phyloP scores from a whole-genome alignment of 352 stramenopile species.

The Phytophthora tentaculata region DNA sequence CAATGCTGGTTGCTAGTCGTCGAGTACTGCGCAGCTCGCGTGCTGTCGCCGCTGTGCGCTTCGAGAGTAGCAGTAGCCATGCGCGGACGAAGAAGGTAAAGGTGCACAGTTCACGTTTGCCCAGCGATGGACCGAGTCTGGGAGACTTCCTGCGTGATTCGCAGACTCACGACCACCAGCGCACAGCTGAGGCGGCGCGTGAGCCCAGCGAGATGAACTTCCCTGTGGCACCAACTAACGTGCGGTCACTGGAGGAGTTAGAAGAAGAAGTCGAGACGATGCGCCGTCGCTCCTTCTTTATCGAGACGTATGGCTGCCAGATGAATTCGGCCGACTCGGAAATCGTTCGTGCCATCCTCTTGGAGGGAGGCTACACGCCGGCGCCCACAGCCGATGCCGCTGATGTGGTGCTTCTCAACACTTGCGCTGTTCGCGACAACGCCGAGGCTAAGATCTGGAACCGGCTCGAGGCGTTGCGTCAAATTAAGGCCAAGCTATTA shows the following conservation, averaged over 20 bases:
- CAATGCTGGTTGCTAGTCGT: constrained; percentile 34
- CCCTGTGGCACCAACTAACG: constrained; percentile 34
- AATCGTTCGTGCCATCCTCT: constrained; percentile 96
- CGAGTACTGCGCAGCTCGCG: constrained; percentile 6
- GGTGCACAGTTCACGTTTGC: constrained; percentile 46
- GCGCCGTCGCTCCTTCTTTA: constrained; percentile 69
- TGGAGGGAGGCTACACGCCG: constrained; percentile 73
- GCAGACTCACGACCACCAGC: constrained; percentile 42
- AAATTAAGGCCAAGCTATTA: constrained; percentile 76
- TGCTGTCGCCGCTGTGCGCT: constrained; percentile 7
- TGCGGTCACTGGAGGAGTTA: constrained; percentile 65
- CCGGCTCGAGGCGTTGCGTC: constrained; percentile 78
- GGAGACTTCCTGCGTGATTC: constrained; percentile 75
- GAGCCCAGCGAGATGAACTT: constrained; percentile 85
- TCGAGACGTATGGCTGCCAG: constrained; percentile 98
- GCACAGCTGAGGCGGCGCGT: constrained; percentile 25
- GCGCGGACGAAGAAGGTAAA: constrained; percentile 5
- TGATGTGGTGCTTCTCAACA: constrained; percentile 98
- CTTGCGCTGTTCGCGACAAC: constrained; percentile 99
- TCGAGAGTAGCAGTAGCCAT: constrained; percentile 22
- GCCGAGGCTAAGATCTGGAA: constrained; percentile 96
- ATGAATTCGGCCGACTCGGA: constrained; percentile 99
- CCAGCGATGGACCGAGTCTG: constrained; percentile 53
- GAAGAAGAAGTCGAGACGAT: constrained; percentile 33
- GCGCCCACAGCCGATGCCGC: constrained; percentile 74